phyloP scores from a whole-genome alignment of 2,329 filamentous ascomycete genomes.

The Metarhizium sp. region DNA sequence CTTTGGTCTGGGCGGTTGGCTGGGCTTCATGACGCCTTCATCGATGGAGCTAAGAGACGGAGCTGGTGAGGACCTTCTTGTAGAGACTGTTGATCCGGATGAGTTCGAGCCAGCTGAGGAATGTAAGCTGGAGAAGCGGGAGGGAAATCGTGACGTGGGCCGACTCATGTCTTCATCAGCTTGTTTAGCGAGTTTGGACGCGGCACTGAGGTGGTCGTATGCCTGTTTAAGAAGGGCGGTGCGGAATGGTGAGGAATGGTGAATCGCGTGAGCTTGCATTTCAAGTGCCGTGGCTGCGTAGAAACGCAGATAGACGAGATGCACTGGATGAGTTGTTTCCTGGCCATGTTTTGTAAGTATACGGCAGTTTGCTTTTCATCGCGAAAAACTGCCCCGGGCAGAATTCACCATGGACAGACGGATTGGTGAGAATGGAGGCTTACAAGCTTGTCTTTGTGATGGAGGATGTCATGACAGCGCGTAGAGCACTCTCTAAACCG shows the following conservation, averaged over 20 bases:
- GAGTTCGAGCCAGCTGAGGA: conserved; percentile 38
- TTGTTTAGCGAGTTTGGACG: conserved; percentile 34
- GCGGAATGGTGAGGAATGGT: conserved; percentile 35
- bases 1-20: conserved; percentile 19
- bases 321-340: conserved; percentile 38
- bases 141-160: conserved; percentile 30
- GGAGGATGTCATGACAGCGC: conserved; percentile 43
- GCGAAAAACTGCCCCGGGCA: too few species aligned
- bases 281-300: conserved; percentile 53
- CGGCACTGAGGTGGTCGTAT: conserved; percentile 39
- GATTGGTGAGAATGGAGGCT: conserved; percentile 11
- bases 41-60: conserved; percentile 23
- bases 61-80: conserved; percentile 35
- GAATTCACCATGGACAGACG: neutral
- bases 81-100: conserved; percentile 34
- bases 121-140: conserved; percentile 29
- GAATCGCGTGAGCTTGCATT: conserved; percentile 41
- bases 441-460: conserved; percentile 35
- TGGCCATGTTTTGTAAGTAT: conserved; percentile 2
- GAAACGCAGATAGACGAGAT: conserved; percentile 51
- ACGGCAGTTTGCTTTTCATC: neutral
- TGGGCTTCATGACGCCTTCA: conserved; percentile 7
- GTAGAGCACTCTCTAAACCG: conserved; percentile 44
- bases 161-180: conserved; percentile 34
- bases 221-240: conserved; percentile 41